Base-by-base conservation (phyloP, 176 grass and related monocot genomes). In the Paspalum notatum region DNA sequence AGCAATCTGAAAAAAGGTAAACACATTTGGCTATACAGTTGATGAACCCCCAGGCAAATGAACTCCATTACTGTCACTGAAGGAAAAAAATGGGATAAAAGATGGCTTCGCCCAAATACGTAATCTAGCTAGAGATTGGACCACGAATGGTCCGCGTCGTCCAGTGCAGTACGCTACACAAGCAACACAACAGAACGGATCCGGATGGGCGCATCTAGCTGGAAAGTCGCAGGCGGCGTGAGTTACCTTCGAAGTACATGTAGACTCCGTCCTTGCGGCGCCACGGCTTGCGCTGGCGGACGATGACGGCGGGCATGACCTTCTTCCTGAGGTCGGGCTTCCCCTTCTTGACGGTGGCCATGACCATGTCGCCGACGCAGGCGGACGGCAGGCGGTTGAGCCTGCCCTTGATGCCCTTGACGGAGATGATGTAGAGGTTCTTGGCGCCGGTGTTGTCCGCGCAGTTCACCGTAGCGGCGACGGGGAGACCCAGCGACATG, bases 241-340 rank as follows among this genome's bases (percentile, higher is more conserved):
- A 8, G 37, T 74, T 74, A 88, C 86, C 86, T 83, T 88, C 67
- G 79, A 88, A 88, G 86, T 83, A 88, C 86, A 88, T 88, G 86
- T 79, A 88, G 74, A 88, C 80, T 1, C 80, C 80, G 50, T 73
- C 86, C 86, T 83, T 88, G 75, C 74, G 74, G 74, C 74, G 80
- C 80, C 80, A 88, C 32, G 80, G 59, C 86, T 88, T 88, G 86
- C 74, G 86, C 80, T 87, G 80, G 66, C 80, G 86, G 39, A 87
- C 74, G 66, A 87, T 83, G 80, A 87, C 86, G 26, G 86, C 80
- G 41, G 86, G 86, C 86, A 88, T 83, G 74, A 88, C 86, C 74
- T 88, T 88, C 80, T 87, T 87, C 42, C 85, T 70, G 73, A 87
- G 85, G 40, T 87, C 80, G 40, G 85, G 85, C 73, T 87, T 87